Evolutionary conservation across 805 yeast genomes (phyloP), one percentile per base, ranked within the genome.

Genomic region (Debaryomyces castellii): DNA sequence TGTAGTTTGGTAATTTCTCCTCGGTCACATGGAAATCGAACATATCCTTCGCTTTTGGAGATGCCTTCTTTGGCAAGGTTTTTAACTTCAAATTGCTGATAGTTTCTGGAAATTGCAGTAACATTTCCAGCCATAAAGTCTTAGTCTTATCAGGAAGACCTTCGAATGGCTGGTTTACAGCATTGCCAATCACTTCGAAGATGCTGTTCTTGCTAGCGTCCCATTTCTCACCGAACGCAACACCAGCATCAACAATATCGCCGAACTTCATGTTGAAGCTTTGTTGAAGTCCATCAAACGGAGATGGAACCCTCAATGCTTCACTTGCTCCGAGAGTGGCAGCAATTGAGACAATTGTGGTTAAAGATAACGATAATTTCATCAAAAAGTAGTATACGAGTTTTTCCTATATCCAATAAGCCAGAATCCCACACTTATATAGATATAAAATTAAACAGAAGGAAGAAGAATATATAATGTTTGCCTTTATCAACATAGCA

Each of bases 111-210:
- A 77, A 85, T 41, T 69, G 64, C 55, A 73, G 46, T 32, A 84
- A 68, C 82, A 85, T 78, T 34, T 85, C 89, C 22, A 77, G 57
- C 91, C 91, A 85, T 25, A 77, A 58, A 21, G 60, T 49, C 58
- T 78, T 75, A 41, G 83, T 63, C 10, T 76, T 81, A 4, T 66
- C 59, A 14, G 85, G 70, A 38, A 83, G 54, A 12, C 70, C 52
- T 23, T 76, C 80, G 23, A 76, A 45, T 3, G 84, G 79, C 50
- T 80, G 73, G 44, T 78, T 75, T 54, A 82, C 61, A 24, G 76
- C 75, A 34, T 69, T 68, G 16, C 83, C 70, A 43, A 83, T 83
- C 45, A 78, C 65, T 39, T 67, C 68, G 42, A 80, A 54, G 33
- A 80, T 54, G 24, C 57, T 57, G 52, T 56, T 45, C 41, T 55